These are phyloP conservation scores for Calocybe gangraenosa DNA, from an alignment of 768 basidiomycete genomes.

Conservation along the genomic window DNA sequence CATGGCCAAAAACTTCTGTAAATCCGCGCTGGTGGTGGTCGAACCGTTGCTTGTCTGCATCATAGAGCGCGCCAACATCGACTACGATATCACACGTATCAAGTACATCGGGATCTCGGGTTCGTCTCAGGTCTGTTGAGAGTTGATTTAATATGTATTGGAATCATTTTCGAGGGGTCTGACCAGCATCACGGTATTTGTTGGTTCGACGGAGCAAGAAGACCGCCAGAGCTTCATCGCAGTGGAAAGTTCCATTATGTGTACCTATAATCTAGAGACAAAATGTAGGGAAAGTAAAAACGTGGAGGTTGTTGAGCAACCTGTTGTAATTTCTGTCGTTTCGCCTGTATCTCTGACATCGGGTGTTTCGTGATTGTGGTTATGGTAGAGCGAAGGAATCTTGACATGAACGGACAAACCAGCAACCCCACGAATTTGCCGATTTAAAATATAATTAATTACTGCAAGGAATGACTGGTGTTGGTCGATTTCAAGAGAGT, in stretches of 20 bases:
- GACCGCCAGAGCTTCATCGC: constrained; percentile 94
- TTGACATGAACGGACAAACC: no score
- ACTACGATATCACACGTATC: constrained; percentile 91
- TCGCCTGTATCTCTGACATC: constrained; percentile 22
- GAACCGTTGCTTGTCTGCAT: constrained; percentile 71
- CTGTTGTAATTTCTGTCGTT: constrained; percentile 40
- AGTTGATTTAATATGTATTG: not conserved
- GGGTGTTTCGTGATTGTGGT: constrained; percentile 13
- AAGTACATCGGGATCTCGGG: constrained; percentile 65
- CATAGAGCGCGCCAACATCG: constrained; percentile 93
- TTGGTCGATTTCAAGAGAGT: no score
- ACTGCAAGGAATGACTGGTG: no score
- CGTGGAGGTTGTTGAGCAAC: constrained; percentile 1
- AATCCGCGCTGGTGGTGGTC: constrained; percentile 98
- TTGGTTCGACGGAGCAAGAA: constrained; percentile 79
- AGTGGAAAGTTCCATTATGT: constrained; percentile 94
- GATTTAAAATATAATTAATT: no score
- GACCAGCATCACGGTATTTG: constrained; percentile 73
- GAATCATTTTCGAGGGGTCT: constrained; percentile 7
- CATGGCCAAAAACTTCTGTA: constrained; percentile 82
- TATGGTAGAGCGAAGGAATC: no score
- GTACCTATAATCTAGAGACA: constrained; percentile 77
- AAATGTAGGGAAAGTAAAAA: constrained; percentile 1
- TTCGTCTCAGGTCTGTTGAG: constrained; percentile 58
- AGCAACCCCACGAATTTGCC: no score